These are phyloP conservation scores for Saururus chinensis DNA, from an alignment of 164 flowering plant genomes.

Conservation along the genomic window DNA sequence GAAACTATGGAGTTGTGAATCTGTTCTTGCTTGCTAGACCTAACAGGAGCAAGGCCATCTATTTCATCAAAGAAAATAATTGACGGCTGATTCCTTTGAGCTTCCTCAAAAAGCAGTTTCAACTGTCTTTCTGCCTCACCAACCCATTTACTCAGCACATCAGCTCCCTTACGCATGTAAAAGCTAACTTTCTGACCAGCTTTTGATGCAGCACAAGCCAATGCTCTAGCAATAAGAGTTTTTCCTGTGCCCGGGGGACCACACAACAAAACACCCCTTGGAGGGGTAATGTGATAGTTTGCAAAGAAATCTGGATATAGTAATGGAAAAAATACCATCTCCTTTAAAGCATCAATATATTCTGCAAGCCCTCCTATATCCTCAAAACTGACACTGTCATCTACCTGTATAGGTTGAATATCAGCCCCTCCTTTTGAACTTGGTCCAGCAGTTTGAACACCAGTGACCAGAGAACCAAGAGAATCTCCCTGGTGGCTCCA, in stretches of 20 bases:
- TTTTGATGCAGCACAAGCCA: conserved; percentile 99
- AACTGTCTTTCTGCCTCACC: conserved; percentile 99
- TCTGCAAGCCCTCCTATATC: conserved; percentile 97
- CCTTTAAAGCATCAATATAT: conserved; percentile 90
- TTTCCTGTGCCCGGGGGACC: conserved; percentile 99
- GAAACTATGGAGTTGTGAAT: conserved; percentile 99
- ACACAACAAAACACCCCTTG: conserved; percentile 95
- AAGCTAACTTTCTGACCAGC: conserved; percentile 99
- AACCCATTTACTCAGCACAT: conserved; percentile 99
- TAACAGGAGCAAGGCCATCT: conserved; percentile 99
- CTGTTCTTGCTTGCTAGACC: conserved; percentile 99
- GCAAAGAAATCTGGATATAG: conserved; percentile 96
- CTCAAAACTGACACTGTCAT: conserved; percentile 86
- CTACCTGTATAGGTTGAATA: conserved; percentile 95
- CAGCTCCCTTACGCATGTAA: conserved; percentile 99
- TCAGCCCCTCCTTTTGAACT: conserved; percentile 99
- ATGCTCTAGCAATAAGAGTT: conserved; percentile 93
- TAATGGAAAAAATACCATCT: conserved; percentile 98
- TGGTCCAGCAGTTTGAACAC: conserved; percentile 98
- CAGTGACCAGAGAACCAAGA: conserved; percentile 51
- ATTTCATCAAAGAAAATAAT: conserved; percentile 99
- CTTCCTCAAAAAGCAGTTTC: conserved; percentile 97
- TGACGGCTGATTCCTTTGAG: conserved; percentile 96
- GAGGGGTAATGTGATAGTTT: conserved; percentile 91
- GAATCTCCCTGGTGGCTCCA: conserved; percentile 95